A percentile compares a stretch with the other conserved stretches of the same genome.
These are phyloP conservation scores for Leccinum disarticulatum DNA, from an alignment of 768 basidiomycete species.

Conservation along the genomic window DNA sequence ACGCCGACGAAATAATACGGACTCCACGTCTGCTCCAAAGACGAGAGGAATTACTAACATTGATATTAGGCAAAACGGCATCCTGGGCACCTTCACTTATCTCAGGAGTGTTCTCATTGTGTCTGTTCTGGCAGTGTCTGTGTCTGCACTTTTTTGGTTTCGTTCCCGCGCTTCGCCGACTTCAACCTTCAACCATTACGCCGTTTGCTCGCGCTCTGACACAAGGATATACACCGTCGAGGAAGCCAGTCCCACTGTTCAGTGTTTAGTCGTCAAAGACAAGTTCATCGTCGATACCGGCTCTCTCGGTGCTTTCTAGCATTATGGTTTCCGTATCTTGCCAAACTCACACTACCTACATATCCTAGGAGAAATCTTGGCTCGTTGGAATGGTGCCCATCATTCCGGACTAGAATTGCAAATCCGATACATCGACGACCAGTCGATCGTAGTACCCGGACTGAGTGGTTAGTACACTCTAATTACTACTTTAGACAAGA, in stretches of 20 bases:
- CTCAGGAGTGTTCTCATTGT: conserved; percentile 5
- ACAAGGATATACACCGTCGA: conserved; percentile 70
- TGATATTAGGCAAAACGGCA: background rate
- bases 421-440: conserved; percentile 51
- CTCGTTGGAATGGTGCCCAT: conserved; percentile 36
- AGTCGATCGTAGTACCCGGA: conserved; percentile 69
- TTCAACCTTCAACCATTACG: conserved; percentile 42
- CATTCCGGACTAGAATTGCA: conserved; percentile 29
- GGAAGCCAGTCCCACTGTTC: conserved; percentile 43
- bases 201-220: conserved; percentile 58
- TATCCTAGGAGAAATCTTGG: conserved; percentile 41
- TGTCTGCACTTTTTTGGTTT: conserved; percentile 12
- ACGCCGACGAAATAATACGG: conserved; percentile 10
- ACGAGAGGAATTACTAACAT: background rate
- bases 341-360: conserved; percentile 5
- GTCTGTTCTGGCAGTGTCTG: conserved; percentile 5
- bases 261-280: conserved; percentile 63
- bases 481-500: background rate
- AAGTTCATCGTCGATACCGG: conserved; percentile 54
- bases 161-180: background rate
- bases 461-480: conserved; percentile 57
- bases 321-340: background rate
- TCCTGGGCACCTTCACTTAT: background rate
- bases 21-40: background rate
- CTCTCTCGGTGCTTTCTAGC: conserved; percentile 46